Base-by-base conservation (phyloP, 805 yeast species). In the Saturnispora besseyi region DNA sequence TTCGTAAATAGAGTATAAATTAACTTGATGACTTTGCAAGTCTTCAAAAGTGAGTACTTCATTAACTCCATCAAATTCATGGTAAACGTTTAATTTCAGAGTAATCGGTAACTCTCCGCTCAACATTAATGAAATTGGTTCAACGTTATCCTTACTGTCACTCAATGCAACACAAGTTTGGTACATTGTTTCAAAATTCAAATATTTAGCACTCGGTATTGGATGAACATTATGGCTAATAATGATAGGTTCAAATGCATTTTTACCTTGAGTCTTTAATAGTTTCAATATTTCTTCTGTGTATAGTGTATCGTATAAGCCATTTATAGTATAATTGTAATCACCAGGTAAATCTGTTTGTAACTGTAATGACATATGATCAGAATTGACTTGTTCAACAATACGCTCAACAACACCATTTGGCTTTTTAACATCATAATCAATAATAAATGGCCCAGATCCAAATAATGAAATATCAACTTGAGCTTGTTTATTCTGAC, bases 81-180 rank as follows among this genome's bases (percentile, higher is more conserved):
- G 85, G 50, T 72, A 74, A 12, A 89, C 64, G 36, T 74, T 71
- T 37, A 87, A 71, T 0, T 78, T 73, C 9, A 87, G 62, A 6
- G 70, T 62, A 59, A 79, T 84, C 10, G 96, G 95, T 1, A 75
- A 75, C 41, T 64, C 61, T 0, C 96, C 96, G 0, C 95, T 54
- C 0, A 84, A 59, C n/a, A 65, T 61, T 32, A 89, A 59, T 1
- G 78, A 75, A 18, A 90, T 74, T 2, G 82, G 78, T 12, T 73
- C 73, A 18, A 76, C 57, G 7, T 62, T 54, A 1, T 62, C 54
- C 1, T 46, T 28, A 22, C 61, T 56, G 7, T 56, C 51, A n/a
- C 62, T 44, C 13, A 60, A 57, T 0, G 68, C 57, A 28, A 59
- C 48, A 49, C 70, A 67, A 2, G 67, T 60, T 47, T 65, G 69